Evolutionary conservation across 2,329 filamentous ascomycete genomes (phyloP).

Genomic region (Sporothrix euskadiensis): DNA sequence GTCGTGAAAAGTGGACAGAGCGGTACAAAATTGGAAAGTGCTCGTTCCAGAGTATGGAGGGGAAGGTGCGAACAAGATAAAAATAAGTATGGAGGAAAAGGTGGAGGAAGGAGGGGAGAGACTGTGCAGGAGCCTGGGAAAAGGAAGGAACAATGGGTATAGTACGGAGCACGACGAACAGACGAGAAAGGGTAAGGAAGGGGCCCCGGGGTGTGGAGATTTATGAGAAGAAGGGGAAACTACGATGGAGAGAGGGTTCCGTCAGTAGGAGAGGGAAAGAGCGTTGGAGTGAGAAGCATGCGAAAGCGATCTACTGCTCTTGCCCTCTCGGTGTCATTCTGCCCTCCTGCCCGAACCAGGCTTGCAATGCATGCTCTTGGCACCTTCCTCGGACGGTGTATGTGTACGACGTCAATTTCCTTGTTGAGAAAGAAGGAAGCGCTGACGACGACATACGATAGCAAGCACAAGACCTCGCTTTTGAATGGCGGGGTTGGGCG

Average conservation of each 20-base stretch:
- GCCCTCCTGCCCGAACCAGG: slow-evolving; percentile 14
- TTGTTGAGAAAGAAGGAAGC: not conserved
- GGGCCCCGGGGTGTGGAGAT: slow-evolving; percentile 14
- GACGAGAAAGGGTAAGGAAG: not conserved
- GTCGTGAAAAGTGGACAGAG: not conserved
- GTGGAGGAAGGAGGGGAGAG: slow-evolving; percentile 10
- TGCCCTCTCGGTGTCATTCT: slow-evolving; percentile 5
- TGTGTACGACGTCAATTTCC: not conserved
- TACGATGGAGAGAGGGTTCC: slow-evolving; percentile 12
- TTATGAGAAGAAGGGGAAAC: not conserved
- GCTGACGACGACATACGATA: not conserved
- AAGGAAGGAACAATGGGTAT: not conserved
- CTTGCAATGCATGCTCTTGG: slow-evolving; percentile 2
- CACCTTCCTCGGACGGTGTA: not conserved
- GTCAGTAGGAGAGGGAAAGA: not conserved
- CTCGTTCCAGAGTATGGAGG: not conserved
- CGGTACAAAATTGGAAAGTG: slow-evolving; percentile 5
- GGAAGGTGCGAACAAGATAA: slow-evolving; percentile 10
- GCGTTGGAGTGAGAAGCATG: not conserved
- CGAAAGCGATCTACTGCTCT: not conserved
- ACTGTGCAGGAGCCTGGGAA: not conserved
- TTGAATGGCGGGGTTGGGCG: slow-evolving; percentile 8
- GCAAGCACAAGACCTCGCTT: not conserved
- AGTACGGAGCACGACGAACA: not conserved
- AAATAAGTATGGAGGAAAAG: slow-evolving; percentile 12